A percentile compares a stretch with the other conserved stretches of the same genome.
These are phyloP conservation scores for Fusarium mexicanum DNA, from an alignment of 2,329 filamentous ascomycete genomes.

Conservation along the genomic window DNA sequence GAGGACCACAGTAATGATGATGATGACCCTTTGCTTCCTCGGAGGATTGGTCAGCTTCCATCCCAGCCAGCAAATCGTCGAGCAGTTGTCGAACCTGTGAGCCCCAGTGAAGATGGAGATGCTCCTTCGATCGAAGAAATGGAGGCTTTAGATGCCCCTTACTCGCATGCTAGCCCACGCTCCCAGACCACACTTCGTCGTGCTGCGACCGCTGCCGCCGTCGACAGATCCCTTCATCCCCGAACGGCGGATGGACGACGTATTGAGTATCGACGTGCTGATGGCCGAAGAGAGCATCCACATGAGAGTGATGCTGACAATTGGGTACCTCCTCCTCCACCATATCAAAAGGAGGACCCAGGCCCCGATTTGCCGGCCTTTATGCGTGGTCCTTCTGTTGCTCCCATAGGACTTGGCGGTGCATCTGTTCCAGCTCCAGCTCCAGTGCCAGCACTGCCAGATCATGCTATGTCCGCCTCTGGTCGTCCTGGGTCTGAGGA, in stretches of 20 bases:
- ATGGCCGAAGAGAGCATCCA: constrained; percentile 76
- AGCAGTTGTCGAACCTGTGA: constrained; percentile 29
- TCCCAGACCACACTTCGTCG: constrained; percentile 76
- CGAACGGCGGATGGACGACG: constrained; percentile 62
- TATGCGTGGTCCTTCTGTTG: constrained; percentile 59
- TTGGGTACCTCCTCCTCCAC: constrained; percentile 87
- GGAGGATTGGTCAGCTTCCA: constrained; percentile 53
- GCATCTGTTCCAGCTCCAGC: constrained; percentile 41
- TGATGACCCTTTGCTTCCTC: constrained; percentile 64
- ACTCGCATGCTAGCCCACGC: constrained; percentile 76
- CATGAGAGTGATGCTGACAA: constrained; percentile 90
- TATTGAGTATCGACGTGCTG: constrained; percentile 73
- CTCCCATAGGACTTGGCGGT: constrained; percentile 46
- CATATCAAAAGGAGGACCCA: constrained; percentile 75
- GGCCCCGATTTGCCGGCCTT: constrained; percentile 63
- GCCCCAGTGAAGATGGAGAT: constrained; percentile 54
- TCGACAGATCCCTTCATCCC: constrained; percentile 74
- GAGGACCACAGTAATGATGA: constrained; percentile 47
- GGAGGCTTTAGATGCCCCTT: constrained; percentile 74
- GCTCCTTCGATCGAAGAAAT: constrained; percentile 63
- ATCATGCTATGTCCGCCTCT: not conserved
- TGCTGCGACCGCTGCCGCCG: constrained; percentile 79
- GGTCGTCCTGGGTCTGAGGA: not conserved
- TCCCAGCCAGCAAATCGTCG: constrained; percentile 5
- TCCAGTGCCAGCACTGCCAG: constrained; percentile 14